Evolutionary conservation across 768 basidiomycete genomes (phyloP).

Genomic region (Pleurotus tuoliensis): DNA sequence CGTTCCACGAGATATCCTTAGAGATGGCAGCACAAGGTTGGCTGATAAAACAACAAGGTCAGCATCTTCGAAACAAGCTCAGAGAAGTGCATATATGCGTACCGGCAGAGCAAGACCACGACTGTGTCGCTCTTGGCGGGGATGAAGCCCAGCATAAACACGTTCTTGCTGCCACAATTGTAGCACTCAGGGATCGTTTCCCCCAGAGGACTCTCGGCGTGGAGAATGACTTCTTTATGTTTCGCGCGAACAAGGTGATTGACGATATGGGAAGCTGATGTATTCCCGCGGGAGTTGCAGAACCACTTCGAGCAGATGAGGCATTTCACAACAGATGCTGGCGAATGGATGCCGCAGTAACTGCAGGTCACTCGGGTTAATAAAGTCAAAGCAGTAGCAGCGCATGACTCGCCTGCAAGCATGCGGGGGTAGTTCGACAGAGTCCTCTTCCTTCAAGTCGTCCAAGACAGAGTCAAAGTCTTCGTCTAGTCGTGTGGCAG

Average conservation of each 20-base stretch:
- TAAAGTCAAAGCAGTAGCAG: constrained; percentile 10
- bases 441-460: constrained; percentile 78
- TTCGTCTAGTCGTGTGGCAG: constrained; percentile 52
- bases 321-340: constrained; percentile 95
- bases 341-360: constrained; percentile 98
- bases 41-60: constrained; percentile 31
- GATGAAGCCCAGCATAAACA: constrained; percentile 99
- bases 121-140: constrained; percentile 99
- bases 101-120: constrained; percentile 96
- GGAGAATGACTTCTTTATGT: constrained; percentile 97
- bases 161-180: constrained; percentile 98
- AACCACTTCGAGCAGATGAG: constrained; percentile 94
- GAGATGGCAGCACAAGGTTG: constrained; percentile 98
- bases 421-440: constrained; percentile 82
- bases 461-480: constrained; percentile 90
- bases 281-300: constrained; percentile 97
- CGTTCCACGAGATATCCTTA: constrained; percentile 99
- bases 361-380: constrained; percentile 34
- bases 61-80: constrained; percentile 6
- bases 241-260: constrained; percentile 99
- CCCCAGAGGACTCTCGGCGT: constrained; percentile 91
- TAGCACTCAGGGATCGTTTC: constrained; percentile 99
- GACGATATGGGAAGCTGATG: constrained; percentile 97
- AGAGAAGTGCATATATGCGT: constrained; percentile 24
- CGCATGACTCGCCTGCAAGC: constrained; percentile 81